phyloP scores from a whole-genome alignment of 371 early-diverging fungal genomes.

The Mucor irregularis region DNA sequence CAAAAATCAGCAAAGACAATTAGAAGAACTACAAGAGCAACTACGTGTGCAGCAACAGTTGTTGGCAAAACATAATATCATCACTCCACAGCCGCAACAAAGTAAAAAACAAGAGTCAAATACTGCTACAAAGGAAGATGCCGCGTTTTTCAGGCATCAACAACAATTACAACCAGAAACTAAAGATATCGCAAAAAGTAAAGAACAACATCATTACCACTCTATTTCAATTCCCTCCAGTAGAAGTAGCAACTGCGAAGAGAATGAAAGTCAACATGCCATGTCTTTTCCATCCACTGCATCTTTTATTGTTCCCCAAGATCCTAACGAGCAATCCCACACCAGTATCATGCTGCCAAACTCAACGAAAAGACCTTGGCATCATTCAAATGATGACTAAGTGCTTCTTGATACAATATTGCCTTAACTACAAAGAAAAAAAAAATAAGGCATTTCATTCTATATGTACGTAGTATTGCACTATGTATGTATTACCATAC shows the following conservation, averaged over 20 bases:
- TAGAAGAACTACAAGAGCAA: conserved; percentile 38
- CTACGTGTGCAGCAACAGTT: conserved; percentile 34
- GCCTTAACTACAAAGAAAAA: too few relatives aligned
- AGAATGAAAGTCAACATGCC: too few relatives aligned
- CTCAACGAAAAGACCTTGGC: neutral
- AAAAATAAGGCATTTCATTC: too few relatives aligned
- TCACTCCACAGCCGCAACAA: too few relatives aligned
- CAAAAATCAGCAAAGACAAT: conserved; percentile 39
- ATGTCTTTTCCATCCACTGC: too few relatives aligned
- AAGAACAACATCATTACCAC: neutral
- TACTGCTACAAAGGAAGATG: neutral
- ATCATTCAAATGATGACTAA: too few relatives aligned
- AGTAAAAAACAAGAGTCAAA: too few relatives aligned
- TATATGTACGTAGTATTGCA: neutral
- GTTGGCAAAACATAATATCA: conserved; percentile 26
- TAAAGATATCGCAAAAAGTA: too few relatives aligned
- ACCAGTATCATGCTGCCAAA: neutral
- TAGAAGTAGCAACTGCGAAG: conserved; percentile 4
- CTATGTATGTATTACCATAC: too few relatives aligned
- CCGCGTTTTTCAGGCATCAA: neutral
- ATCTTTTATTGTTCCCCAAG: too few relatives aligned
- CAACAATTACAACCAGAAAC: too few relatives aligned
- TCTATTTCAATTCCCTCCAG: conserved; percentile 15
- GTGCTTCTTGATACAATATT: too few relatives aligned
- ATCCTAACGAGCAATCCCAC: neutral